Evolutionary conservation across 2,329 filamentous ascomycete genomes (phyloP).

Genomic region (Cladosporium colombiae): DNA sequence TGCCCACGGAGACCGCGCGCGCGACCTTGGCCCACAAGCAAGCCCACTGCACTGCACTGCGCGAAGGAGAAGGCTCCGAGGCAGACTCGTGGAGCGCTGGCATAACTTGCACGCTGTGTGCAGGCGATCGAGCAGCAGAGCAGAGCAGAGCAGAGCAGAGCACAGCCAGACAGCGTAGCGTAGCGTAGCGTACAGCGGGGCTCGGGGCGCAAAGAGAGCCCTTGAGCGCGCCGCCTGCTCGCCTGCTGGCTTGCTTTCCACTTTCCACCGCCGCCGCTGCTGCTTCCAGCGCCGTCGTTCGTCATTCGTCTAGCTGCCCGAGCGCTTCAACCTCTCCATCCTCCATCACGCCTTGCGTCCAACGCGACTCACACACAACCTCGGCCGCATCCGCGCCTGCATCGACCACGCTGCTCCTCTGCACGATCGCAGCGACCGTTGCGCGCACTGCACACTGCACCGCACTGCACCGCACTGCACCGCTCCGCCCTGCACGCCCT

Average conservation of each 20-base stretch:
- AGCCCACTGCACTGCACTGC: too few species aligned
- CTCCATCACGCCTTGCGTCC: conserved; percentile 7
- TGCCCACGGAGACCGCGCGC: neutral
- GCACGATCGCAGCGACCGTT: conserved; percentile 7
- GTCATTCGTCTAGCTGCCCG: neutral
- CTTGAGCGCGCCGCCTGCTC: neutral
- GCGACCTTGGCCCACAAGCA: too few species aligned
- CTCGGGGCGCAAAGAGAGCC: neutral
- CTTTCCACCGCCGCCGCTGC: too few species aligned
- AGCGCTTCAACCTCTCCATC: neutral
- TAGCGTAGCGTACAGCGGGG: neutral
- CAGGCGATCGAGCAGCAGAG: conserved; percentile 8
- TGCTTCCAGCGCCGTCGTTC: neutral
- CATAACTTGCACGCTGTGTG: neutral
- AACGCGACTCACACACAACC: neutral
- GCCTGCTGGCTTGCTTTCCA: neutral
- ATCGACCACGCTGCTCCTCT: conserved; percentile 1
- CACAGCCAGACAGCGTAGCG: too few species aligned
- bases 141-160: neutral
- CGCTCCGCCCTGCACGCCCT: neutral
- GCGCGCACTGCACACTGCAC: neutral
- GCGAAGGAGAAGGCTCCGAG: conserved; percentile 7
- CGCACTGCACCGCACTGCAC: neutral
- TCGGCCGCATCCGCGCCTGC: conserved; percentile 11
- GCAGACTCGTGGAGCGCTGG: neutral